A percentile compares a stretch with the other conserved stretches of the same genome.
Evolutionary conservation across 805 yeast genomes (phyloP).

Genomic region (Kluyveromyces dobzhanskii): DNA sequence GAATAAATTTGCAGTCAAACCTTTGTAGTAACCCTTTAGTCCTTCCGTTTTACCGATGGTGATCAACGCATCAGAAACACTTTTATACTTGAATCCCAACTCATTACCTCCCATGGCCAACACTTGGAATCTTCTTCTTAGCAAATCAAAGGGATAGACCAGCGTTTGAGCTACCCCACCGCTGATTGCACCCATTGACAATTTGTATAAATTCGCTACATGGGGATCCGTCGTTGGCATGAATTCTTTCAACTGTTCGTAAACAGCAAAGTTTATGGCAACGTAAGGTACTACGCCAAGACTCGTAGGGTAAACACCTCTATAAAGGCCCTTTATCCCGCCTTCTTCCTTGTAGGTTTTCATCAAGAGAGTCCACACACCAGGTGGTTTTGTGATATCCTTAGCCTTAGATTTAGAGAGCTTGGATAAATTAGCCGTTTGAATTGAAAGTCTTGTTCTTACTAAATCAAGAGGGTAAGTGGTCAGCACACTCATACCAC

Average conservation of each 20-base stretch:
- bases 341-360: slow-evolving; percentile 72
- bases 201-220: slow-evolving; percentile 40
- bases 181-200: slow-evolving; percentile 73
- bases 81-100: slow-evolving; percentile 74
- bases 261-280: slow-evolving; percentile 83
- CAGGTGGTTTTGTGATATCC: slow-evolving; percentile 47
- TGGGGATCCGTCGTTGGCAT: slow-evolving; percentile 30
- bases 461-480: slow-evolving; percentile 92
- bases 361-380: slow-evolving; percentile 49
- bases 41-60: slow-evolving; percentile 73
- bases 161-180: slow-evolving; percentile 87
- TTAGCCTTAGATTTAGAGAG: slow-evolving; percentile 37
- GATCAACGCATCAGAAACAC: slow-evolving; percentile 64
- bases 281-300: slow-evolving; percentile 95
- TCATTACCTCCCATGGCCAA: slow-evolving; percentile 64
- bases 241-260: slow-evolving; percentile 67
- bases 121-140: slow-evolving; percentile 87
- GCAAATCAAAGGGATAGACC: slow-evolving; percentile 85
- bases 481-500: slow-evolving; percentile 65
- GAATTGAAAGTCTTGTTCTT: slow-evolving; percentile 81
- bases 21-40: slow-evolving; percentile 58
- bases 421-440: slow-evolving; percentile 59
- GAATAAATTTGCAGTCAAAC: slow-evolving; percentile 70
- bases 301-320: slow-evolving; percentile 86
- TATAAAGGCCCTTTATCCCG: slow-evolving; percentile 65